These are phyloP conservation scores for Gynandropsis gynandra DNA, from an alignment of 345 rosid genomes.

Conservation along the genomic window DNA sequence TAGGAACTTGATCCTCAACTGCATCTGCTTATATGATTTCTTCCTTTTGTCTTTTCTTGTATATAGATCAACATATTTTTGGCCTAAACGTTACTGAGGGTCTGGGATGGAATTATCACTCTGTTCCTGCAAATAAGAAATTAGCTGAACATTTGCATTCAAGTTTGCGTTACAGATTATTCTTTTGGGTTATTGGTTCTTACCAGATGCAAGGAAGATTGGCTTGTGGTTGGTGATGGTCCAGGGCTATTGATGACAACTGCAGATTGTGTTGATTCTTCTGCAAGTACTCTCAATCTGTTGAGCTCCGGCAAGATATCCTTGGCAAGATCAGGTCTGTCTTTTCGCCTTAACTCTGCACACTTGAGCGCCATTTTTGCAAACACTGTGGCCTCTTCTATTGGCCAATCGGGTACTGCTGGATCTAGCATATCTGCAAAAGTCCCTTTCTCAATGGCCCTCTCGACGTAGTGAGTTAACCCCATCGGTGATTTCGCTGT, in stretches of 20 bases:
- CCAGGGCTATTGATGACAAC: slow-evolving; percentile 25
- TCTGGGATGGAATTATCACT: not conserved
- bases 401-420: slow-evolving; percentile 59
- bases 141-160: slow-evolving; percentile 8
- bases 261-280: slow-evolving; percentile 32
- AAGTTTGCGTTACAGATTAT: slow-evolving; percentile 10
- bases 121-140: slow-evolving; percentile 19
- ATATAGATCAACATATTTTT: slow-evolving; percentile 17
- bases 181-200: slow-evolving; percentile 16
- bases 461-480: slow-evolving; percentile 55
- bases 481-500: slow-evolving; percentile 81
- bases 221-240: slow-evolving; percentile 29
- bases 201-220: slow-evolving; percentile 22
- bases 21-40: not conserved
- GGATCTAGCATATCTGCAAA: slow-evolving; percentile 59
- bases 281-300: slow-evolving; percentile 53
- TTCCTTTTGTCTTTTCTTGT: slow-evolving; percentile 11
- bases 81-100: slow-evolving; percentile 9
- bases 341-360: slow-evolving; percentile 68
- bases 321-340: slow-evolving; percentile 73
- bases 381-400: slow-evolving; percentile 58
- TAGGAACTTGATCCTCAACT: slow-evolving; percentile 16
- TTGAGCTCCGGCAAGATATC: slow-evolving; percentile 62
- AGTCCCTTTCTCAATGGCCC: slow-evolving; percentile 53
- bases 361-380: slow-evolving; percentile 62